Percentiles rank a stretch among this genome's conserved stretches.
These are phyloP conservation scores for Pittosporum tobira DNA, from an alignment of 129 eudicot species.

Conservation along the genomic window DNA sequence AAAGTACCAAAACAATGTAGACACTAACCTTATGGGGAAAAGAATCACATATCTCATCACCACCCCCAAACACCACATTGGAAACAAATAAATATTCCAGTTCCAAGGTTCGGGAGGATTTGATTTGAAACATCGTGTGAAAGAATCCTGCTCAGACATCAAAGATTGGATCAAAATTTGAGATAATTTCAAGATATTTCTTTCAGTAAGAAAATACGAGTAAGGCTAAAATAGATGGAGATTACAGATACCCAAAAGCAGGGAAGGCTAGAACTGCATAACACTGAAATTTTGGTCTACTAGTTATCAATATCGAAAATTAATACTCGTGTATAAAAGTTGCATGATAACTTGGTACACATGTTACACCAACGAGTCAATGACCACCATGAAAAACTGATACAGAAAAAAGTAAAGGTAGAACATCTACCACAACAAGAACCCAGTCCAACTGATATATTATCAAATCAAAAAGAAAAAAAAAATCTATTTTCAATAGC, in stretches of 20 bases:
- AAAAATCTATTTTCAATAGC: too few species aligned
- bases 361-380: not conserved
- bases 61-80: constrained; percentile 97
- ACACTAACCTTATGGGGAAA: constrained; percentile 71
- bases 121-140: constrained; percentile 97
- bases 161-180: constrained; percentile 2
- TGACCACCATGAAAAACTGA: too few species aligned
- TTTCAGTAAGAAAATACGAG: not conserved
- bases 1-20: not conserved
- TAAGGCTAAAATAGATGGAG: not conserved
- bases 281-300: not conserved
- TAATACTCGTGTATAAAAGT: not conserved
- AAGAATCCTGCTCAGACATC: constrained; percentile 69
- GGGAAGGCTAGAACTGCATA: not conserved
- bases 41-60: constrained; percentile 78
- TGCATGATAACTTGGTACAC: not conserved
- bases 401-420: too few species aligned
- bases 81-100: constrained; percentile 93
- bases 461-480: too few species aligned
- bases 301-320: not conserved
- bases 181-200: not conserved
- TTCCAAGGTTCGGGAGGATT: constrained; percentile 98
- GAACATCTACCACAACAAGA: too few species aligned
- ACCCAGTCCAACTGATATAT: too few species aligned
- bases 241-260: too few species aligned